Base-by-base conservation (phyloP, 345 rosid species). In the Boechera retrofracta region DNA sequence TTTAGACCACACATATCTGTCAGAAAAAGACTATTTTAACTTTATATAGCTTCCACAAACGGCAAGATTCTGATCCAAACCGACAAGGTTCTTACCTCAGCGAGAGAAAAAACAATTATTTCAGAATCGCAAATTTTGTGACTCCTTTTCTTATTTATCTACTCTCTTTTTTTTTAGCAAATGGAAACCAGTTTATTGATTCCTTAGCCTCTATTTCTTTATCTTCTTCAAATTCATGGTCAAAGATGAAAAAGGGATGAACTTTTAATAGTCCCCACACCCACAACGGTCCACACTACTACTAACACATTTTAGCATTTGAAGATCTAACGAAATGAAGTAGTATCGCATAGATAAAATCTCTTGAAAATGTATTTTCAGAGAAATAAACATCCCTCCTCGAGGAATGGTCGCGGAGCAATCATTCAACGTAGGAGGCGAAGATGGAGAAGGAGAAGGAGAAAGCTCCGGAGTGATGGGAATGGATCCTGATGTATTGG, bases 401-500 rank as follows among this genome's bases (percentile, higher is more conserved):
- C 80, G 89, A 67, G 78, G 83, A 32, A 51, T 77, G 78, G 70
- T 72, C 48, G 83, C 83, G 78, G 88, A 83, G 65, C 88, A 87
- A 57, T 83, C 82, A 7, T 86, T 82, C 29, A 73, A 64, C 61
- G 4, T 68, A 59, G 39, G 82, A 67, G 74, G 65, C 38, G 56
- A 48, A 18, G 79, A 72, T 41, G 74, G 78, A 79, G 82, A 78
- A 72, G 77, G 75, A 42, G 82, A 79, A 73, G 82, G 82, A 26
- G 82, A 79, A 68, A 79, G 82, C 70, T 73, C 70, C 12, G 82
- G 82, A 61, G 78, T 60, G 31, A 79, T 61, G 70, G 82, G 82
- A 79, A 74, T 66, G 98, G 94, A 94, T 84, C 98, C 98, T 0
- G 94, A 92, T 78, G 85, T 86, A 47, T 73, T 92, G 78, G 98